Evolutionary conservation across 306 rosid species (phyloP), one percentile per base, ranked within the genome.

Genomic region (Crataegus laevigata): DNA sequence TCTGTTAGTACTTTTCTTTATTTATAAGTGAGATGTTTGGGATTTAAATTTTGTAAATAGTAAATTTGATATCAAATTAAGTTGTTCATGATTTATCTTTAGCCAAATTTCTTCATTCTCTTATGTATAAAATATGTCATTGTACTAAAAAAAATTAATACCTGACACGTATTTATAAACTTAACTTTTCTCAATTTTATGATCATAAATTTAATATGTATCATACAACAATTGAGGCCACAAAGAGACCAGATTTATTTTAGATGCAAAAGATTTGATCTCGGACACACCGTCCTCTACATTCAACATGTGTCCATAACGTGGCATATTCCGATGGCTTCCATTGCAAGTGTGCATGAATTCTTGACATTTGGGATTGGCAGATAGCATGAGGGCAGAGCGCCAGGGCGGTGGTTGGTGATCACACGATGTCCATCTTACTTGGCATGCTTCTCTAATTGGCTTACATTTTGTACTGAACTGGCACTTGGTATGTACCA

Each of bases 1-100:
- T 34, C 0, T 34, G 1, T 0, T 34, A 6, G 0, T 34, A 34
- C 0, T 34, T 0, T 0, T 34, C 0, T 34, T 34, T 0, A 34
- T 0, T 36, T 36, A 1, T 36, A 7, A 6, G 0, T 36, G 0
- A 36, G 10, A 36, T 0, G 2, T 36, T 0, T 36, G 10, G 7
- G 0, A 36, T 36, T 36, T 0, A 36, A 36, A 36, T 36, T 0
- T 7, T 0, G 0, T 36, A 36, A 36, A 36, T 6, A 36, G 0
- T 0, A 36, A 36, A 36, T 36, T 36, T 6, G 2, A 36, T 36
- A 36, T 0, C 2, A 36, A 36, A 36, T 36, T 36, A 36, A 0
- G 0, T 36, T 36, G 7, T 36, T 0, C 38, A 6, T 36, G 6
- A 36, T 0, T 2, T 36, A 2, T 9, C 2, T 36, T 36, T 36